A percentile compares a stretch with the other conserved stretches of the same genome.
Conservation (phyloP, 768 basidiomycete genomes). For the Leucosporidium creatinivorum region DNA sequence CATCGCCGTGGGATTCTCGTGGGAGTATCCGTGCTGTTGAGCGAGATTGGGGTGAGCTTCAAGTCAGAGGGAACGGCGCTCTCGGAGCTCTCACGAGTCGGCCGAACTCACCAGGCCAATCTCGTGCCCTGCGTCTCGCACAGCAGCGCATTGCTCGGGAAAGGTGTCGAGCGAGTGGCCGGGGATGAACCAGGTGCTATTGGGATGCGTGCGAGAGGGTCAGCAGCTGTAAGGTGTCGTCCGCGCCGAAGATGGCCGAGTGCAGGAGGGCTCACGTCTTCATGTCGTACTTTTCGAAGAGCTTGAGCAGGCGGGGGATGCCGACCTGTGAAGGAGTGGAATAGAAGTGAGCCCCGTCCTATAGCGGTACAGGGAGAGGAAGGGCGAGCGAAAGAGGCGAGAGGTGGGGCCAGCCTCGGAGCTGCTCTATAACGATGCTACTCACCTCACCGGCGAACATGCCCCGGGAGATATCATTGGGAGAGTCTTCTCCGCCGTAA, state of each 20-base stretch:
- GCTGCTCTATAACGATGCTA: too few species aligned
- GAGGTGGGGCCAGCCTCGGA: too few species aligned
- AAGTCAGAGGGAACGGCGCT: background rate
- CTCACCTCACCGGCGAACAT: constrained; percentile 60
- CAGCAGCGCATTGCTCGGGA: constrained; percentile 59
- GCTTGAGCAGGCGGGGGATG: constrained; percentile 57
- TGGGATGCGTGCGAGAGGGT: background rate
- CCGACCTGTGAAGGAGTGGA: constrained; percentile 47
- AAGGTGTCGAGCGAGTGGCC: constrained; percentile 70
- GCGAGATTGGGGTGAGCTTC: background rate
- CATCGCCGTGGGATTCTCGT: constrained; percentile 63
- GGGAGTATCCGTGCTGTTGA: constrained; percentile 58
- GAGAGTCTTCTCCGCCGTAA: constrained; percentile 67
- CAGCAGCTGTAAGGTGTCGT: background rate
- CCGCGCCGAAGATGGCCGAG: constrained; percentile 6
- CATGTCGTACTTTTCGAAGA: constrained; percentile 63
- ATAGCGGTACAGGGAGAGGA: too few species aligned
- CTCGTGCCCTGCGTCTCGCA: constrained; percentile 67
- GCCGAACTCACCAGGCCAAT: constrained; percentile 42
- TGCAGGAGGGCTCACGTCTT: constrained; percentile 38
- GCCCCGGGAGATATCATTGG: constrained; percentile 63
- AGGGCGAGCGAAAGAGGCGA: too few species aligned
- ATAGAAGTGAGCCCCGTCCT: too few species aligned
- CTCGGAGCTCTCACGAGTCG: background rate
- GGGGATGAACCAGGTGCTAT: constrained; percentile 35